Evolutionary conservation across 805 yeast species (phyloP).

Genomic region (Starmerella floris): DNA sequence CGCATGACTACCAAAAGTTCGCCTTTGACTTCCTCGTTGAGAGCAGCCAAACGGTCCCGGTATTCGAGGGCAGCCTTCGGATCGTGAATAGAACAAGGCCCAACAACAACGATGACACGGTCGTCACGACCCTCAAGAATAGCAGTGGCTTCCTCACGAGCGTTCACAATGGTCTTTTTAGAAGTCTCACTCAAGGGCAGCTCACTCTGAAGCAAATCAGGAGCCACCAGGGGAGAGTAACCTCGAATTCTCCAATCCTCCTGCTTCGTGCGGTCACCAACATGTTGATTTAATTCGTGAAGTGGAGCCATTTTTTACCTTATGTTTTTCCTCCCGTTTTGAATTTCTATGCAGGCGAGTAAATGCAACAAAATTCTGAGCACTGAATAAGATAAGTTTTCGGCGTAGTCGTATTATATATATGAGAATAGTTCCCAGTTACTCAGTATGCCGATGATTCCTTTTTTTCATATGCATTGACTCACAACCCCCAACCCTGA

Average conservation of each 20-base stretch:
- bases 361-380: no score
- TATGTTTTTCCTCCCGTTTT: no score
- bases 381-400: no score
- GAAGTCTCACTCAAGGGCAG: slow-evolving; percentile 51
- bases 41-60: slow-evolving; percentile 47
- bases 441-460: no score
- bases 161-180: slow-evolving; percentile 51
- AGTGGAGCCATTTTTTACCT: slow-evolving; percentile 18
- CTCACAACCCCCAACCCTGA: no score
- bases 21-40: slow-evolving; percentile 49
- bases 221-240: slow-evolving; percentile 91
- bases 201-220: slow-evolving; percentile 82
- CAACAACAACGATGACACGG: slow-evolving; percentile 75
- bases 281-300: slow-evolving; percentile 19
- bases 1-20: slow-evolving; percentile 88
- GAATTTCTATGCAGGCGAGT: no score
- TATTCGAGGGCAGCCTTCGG: slow-evolving; percentile 85
- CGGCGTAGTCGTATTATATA: no score
- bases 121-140: slow-evolving; percentile 75
- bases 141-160: slow-evolving; percentile 60
- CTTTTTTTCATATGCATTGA: no score
- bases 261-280: slow-evolving; percentile 20
- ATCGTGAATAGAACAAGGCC: slow-evolving; percentile 96
- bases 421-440: no score
- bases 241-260: slow-evolving; percentile 43